These are phyloP conservation scores for Cladosporium austrohemisphaericum DNA, from an alignment of 2,329 filamentous ascomycete genomes.

Conservation along the genomic window DNA sequence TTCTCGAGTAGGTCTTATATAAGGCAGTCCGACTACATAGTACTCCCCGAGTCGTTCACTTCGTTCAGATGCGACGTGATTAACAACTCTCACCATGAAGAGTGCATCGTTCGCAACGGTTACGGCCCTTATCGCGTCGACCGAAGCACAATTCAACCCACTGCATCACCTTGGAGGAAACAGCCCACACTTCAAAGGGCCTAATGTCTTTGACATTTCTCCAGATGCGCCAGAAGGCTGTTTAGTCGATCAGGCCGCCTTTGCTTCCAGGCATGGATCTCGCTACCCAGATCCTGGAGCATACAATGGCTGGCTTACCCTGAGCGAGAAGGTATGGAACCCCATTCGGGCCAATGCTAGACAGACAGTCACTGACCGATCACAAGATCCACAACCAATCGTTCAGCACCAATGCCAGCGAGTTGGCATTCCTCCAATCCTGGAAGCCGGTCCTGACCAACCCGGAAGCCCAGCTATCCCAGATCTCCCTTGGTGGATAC, in stretches of 20 bases:
- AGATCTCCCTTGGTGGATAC: slow-evolving; percentile 59
- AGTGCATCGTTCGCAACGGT: slow-evolving; percentile 6
- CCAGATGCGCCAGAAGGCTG: slow-evolving; percentile 54
- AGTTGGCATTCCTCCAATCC: slow-evolving; percentile 53
- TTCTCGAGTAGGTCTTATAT: too few relatives aligned
- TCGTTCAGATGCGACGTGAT: too few relatives aligned
- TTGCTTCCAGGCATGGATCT: slow-evolving; percentile 59
- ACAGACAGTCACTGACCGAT: not conserved
- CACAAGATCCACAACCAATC: slow-evolving; percentile 50
- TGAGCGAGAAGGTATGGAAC: slow-evolving; percentile 24
- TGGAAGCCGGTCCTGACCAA: slow-evolving; percentile 59
- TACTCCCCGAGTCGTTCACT: too few relatives aligned
- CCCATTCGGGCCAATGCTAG: slow-evolving; percentile 10
- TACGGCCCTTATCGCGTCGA: slow-evolving; percentile 9
- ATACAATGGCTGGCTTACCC: slow-evolving; percentile 52
- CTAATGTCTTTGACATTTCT: slow-evolving; percentile 55
- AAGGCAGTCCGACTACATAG: too few relatives aligned
- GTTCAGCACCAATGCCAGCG: slow-evolving; percentile 51
- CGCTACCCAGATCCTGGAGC: slow-evolving; percentile 60
- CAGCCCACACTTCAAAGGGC: slow-evolving; percentile 46
- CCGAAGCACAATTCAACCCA: slow-evolving; percentile 20
- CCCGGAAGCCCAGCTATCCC: slow-evolving; percentile 54
- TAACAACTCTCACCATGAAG: not conserved
- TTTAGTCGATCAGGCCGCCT: slow-evolving; percentile 58
- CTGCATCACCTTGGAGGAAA: slow-evolving; percentile 39